Percentiles rank a stretch among this genome's conserved stretches.
Conservation (phyloP, 2,329 filamentous ascomycete genomes). For the Pestalotiopsis sp. region DNA sequence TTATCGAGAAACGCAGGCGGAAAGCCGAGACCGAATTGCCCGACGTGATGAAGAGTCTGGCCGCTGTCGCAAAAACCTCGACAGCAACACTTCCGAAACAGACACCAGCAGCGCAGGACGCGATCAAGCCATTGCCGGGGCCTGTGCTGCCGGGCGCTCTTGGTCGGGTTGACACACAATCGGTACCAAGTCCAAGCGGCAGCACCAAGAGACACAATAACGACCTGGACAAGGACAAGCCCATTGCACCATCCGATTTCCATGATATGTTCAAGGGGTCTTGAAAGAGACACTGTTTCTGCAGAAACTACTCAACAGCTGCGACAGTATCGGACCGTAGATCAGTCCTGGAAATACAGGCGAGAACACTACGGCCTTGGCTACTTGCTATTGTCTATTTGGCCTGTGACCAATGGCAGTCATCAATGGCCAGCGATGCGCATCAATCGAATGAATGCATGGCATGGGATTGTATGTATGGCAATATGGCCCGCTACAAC, state of each 20-base stretch:
- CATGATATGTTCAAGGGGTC: neutral
- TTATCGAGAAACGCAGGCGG: neutral
- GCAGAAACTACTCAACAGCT: neutral
- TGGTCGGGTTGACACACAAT: neutral
- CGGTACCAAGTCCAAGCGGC: neutral
- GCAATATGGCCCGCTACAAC: neutral
- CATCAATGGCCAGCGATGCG: neutral
- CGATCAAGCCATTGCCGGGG: neutral
- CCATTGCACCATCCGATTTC: neutral
- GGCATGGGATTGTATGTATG: neutral
- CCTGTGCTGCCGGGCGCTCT: neutral
- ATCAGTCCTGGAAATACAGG: neutral
- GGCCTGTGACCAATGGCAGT: neutral
- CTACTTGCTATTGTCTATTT: neutral
- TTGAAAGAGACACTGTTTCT: neutral
- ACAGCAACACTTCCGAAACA: neutral
- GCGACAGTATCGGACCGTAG: neutral
- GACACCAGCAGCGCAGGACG: neutral
- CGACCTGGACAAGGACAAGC: neutral
- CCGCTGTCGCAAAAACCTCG: neutral
- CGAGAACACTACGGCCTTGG: neutral
- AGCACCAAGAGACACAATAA: neutral
- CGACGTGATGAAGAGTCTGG: constrained; percentile 13
- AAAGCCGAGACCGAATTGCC: constrained; percentile 7
- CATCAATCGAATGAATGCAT: neutral